phyloP scores from a whole-genome alignment of 1,139 yeast species.

The Candida labiduridarum region DNA sequence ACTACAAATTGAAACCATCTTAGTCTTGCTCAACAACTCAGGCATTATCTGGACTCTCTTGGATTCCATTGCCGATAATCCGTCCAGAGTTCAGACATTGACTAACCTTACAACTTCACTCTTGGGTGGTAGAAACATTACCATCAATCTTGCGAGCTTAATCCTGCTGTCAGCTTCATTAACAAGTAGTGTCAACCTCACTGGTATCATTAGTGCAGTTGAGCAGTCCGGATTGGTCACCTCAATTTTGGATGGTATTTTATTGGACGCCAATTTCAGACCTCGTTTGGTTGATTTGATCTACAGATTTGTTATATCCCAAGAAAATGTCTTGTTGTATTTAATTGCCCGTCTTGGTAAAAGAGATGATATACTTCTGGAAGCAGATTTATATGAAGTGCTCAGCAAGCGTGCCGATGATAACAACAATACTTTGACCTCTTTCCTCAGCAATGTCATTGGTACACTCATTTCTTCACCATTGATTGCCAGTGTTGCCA shows the following conservation, averaged over 20 bases:
- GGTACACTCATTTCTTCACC: constrained; percentile 33
- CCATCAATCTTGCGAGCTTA: constrained; percentile 11
- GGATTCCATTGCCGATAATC: constrained; percentile 38
- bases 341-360: constrained; percentile 28
- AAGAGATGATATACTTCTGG: constrained; percentile 14
- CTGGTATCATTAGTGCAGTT: constrained; percentile 28
- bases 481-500: constrained; percentile 27
- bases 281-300: constrained; percentile 39
- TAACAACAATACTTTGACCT: constrained; percentile 26
- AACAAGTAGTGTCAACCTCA: constrained; percentile 22
- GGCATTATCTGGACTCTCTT: constrained; percentile 40
- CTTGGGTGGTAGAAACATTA: constrained; percentile 15
- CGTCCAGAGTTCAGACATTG: constrained; percentile 28
- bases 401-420: constrained; percentile 24
- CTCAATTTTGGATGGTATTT: constrained; percentile 37
- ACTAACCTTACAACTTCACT: constrained; percentile 34
- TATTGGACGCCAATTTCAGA: constrained; percentile 38
- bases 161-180: constrained; percentile 2
- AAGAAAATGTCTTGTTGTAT: constrained; percentile 29
- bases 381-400: constrained; percentile 9
- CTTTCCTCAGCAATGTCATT: constrained; percentile 33
- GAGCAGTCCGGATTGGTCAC: constrained; percentile 37
- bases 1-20: constrained; percentile 24
- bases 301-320: constrained; percentile 33
- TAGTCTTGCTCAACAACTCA: constrained; percentile 34